Base-by-base conservation (phyloP, 257 asterid genomes). In the Rehmannia glutinosa region DNA sequence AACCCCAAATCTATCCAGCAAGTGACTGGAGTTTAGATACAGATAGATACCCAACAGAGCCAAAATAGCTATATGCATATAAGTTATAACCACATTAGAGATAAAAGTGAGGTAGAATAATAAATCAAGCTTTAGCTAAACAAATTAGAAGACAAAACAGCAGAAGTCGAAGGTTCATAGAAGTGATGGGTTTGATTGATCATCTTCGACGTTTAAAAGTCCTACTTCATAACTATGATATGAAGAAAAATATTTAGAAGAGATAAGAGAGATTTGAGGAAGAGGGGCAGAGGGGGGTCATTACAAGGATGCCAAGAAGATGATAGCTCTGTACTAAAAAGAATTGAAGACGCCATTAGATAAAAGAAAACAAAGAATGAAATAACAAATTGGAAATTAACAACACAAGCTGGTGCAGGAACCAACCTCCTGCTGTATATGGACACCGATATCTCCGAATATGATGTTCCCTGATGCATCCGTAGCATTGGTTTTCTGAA, bases 381-480 rank as follows among this genome's bases (percentile, higher is more conserved):
- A 53, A 41, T 28, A 10, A 50, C 27, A 35, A 57, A 46, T 3
- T 20, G 20, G 46, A 65, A 46, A 57, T 46, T 41, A 53, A 39
- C 33, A 41, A 24, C 58, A 24, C 21, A 17, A 58, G 12, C 42
- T 36, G 75, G 65, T 43, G 41, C 1, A 62, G 21, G 53, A n/a
- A 64, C 84, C 52, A 68, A 92, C 98, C 96, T 92, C 97, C 80
- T 81, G 96, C 75, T 90, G 98, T 73, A 92, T 74, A 79, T 74
- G 77, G 59, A 76, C 91, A 53, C 98, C 98, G 49, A 92, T 75
- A 84, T 92, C 98, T 72, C 98, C 96, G 27, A 92, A 76, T 61
- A 92, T 74, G 28, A 62, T 66, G 74, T 92, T 92, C 41, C 98
- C 97, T 23, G 96, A 90, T 73, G 97, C 98, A 79, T 92, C 98